phyloP scores from a whole-genome alignment of 495 filamentous ascomycete species.

The Penicillium ochrochloron region DNA sequence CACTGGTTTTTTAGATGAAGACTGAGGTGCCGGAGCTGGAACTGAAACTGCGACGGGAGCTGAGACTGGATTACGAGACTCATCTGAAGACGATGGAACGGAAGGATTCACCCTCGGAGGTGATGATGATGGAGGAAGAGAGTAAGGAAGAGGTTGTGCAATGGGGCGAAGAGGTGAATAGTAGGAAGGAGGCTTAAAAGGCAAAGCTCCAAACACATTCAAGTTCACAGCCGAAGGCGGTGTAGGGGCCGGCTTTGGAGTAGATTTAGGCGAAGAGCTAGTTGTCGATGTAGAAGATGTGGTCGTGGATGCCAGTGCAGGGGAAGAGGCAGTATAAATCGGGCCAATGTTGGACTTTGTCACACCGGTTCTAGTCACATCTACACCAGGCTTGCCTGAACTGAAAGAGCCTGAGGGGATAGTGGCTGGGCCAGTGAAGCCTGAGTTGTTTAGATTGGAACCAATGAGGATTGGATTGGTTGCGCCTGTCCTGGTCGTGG shows the following conservation, averaged over 20 bases:
- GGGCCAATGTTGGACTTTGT: neutral
- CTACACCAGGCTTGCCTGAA: neutral
- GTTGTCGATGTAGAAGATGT: neutral
- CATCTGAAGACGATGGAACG: neutral
- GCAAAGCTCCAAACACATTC: conserved; percentile 8
- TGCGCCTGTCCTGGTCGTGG: neutral
- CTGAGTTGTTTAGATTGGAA: neutral
- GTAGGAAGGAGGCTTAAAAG: conserved; percentile 14
- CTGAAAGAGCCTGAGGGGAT: neutral
- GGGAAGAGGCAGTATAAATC: neutral
- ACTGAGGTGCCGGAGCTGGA: neutral
- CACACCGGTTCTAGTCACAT: neutral
- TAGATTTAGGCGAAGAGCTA: neutral
- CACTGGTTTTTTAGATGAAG: neutral
- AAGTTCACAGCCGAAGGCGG: conserved; percentile 2
- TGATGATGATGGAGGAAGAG: neutral
- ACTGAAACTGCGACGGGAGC: neutral
- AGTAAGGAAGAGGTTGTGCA: neutral
- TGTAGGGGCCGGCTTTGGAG: neutral
- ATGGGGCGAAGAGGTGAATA: conserved; percentile 4
- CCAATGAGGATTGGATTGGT: neutral
- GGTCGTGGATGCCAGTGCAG: neutral
- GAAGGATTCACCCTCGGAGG: neutral
- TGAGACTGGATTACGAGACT: conserved; percentile 2
- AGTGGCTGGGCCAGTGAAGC: neutral